Evolutionary conservation across 1,284 basidiomycete species (phyloP).

Genomic region (Stereum hirsutum): DNA sequence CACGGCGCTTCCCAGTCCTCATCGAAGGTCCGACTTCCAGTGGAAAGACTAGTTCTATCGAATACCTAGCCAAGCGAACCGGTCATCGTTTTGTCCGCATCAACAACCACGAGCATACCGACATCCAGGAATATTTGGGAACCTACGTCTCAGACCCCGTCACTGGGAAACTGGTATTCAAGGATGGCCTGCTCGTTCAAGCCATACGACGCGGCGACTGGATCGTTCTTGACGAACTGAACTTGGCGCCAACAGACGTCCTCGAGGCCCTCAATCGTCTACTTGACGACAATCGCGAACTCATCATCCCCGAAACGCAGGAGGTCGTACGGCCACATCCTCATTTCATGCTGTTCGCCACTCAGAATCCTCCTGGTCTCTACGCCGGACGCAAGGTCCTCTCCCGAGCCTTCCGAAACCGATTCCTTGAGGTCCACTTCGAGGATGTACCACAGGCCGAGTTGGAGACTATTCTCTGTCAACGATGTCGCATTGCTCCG

Average conservation of each 20-base stretch:
- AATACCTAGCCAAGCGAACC: constrained; percentile 90
- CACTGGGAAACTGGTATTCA: constrained; percentile 90
- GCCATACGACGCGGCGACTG: constrained; percentile 92
- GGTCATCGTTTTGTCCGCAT: constrained; percentile 97
- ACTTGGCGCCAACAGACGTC: constrained; percentile 96
- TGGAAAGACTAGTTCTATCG: constrained; percentile 96
- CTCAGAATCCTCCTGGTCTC: constrained; percentile 96
- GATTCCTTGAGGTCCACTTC: constrained; percentile 99
- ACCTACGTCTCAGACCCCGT: constrained; percentile 92
- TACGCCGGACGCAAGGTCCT: constrained; percentile 95
- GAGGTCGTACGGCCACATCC: constrained; percentile 93
- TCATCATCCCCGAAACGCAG: constrained; percentile 94
- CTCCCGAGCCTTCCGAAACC: constrained; percentile 94
- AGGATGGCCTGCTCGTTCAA: constrained; percentile 90
- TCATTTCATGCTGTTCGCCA: constrained; percentile 97
- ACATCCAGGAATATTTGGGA: constrained; percentile 97
- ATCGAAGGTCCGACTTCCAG: constrained; percentile 98
- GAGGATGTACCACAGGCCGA: constrained; percentile 94
- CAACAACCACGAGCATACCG: constrained; percentile 99
- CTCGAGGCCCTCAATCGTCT: constrained; percentile 96
- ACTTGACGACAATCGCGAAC: constrained; percentile 95
- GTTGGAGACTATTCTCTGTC: constrained; percentile 87
- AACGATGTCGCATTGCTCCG: constrained; percentile 85
- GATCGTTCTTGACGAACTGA: constrained; percentile 98
- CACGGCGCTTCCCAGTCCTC: constrained; percentile 87